Evolutionary conservation across 495 filamentous ascomycete species (phyloP).

Genomic region (Neurospora sublineolata): DNA sequence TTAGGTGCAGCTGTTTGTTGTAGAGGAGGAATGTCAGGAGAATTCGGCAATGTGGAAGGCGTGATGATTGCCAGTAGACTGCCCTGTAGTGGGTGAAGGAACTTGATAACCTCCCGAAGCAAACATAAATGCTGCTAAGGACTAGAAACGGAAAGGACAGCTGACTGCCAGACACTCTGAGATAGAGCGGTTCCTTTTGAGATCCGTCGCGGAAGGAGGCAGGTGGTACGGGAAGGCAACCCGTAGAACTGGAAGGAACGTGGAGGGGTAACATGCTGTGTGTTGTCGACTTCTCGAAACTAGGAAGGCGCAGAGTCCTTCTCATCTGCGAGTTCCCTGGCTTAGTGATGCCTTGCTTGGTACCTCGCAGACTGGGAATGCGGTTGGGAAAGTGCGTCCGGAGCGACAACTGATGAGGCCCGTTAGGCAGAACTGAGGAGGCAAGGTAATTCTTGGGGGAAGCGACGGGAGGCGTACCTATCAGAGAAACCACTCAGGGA

Average conservation of each 20-base stretch:
- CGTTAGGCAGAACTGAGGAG: not conserved
- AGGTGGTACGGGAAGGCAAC: not conserved
- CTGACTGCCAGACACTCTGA: not conserved
- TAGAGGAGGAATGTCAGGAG: not conserved
- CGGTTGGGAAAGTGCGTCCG: not conserved
- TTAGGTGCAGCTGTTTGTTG: not conserved
- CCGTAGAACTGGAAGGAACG: not conserved
- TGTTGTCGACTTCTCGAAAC: not conserved
- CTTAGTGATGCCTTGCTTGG: not conserved
- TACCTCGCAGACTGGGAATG: not conserved
- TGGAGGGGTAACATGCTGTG: not conserved
- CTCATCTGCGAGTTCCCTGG: not conserved
- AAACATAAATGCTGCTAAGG: not conserved
- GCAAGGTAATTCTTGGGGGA: not conserved
- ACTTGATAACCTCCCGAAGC: not conserved
- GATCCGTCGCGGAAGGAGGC: not conserved
- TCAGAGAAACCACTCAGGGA: not conserved
- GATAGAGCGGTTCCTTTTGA: not conserved
- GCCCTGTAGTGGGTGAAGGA: not conserved
- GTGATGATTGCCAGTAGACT: not conserved
- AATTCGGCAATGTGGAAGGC: not conserved
- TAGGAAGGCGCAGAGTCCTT: not conserved
- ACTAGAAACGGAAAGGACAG: not conserved
- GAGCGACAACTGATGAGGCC: not conserved
- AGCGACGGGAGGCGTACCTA: not conserved